Evolutionary conservation across 2,329 filamentous ascomycete genomes (phyloP), one percentile per base, ranked within the genome.

Genomic region (Didymella sp.): DNA sequence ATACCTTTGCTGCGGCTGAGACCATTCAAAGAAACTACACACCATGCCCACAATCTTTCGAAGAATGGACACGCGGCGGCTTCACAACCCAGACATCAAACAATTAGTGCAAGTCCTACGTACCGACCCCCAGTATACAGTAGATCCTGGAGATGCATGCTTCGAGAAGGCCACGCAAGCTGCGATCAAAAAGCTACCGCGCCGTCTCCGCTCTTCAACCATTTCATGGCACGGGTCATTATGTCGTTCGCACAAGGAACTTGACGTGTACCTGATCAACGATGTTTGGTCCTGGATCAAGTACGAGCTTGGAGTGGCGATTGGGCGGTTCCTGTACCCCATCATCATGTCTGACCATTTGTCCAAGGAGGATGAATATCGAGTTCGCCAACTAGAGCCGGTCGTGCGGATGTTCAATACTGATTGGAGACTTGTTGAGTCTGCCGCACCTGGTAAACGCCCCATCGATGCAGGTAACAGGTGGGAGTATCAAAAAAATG

Each of bases 311-410:
- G 64, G 68, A 4, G 43, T 45, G 11, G 60, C 51, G 1, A 58
- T 73, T 13, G 70, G 72, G 4, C 58, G 47, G 7, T 71, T 71
- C 25, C 25, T 72, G 8, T 70, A 67, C 40, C 71, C 72, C 2
- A 38, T 74, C 9, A 52, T 72, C 27, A 60, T 71, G 55, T 49
- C 56, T 9, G 51, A 49, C 8, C 48, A 44, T n/a, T 55, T 75
- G 15, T 61, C 58, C 0, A 2, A 37, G 1, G n/a, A 38, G 1
- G 58, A 72, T 28, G 63, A 73, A 37, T 27, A 22, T 9, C 50
- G 45, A 11, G 24, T 64, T 3, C 64, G 73, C 6, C 63, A 69
- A 19, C 46, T 76, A 1, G 73, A 76, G 51, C 67, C 71, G 7
- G 69, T 72, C 6, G 51, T 62, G 6, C 42, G 67, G 24, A 71